These are phyloP conservation scores for Hymenoscyphus fructigenus DNA, from an alignment of 2,329 filamentous ascomycete genomes.

Conservation along the genomic window DNA sequence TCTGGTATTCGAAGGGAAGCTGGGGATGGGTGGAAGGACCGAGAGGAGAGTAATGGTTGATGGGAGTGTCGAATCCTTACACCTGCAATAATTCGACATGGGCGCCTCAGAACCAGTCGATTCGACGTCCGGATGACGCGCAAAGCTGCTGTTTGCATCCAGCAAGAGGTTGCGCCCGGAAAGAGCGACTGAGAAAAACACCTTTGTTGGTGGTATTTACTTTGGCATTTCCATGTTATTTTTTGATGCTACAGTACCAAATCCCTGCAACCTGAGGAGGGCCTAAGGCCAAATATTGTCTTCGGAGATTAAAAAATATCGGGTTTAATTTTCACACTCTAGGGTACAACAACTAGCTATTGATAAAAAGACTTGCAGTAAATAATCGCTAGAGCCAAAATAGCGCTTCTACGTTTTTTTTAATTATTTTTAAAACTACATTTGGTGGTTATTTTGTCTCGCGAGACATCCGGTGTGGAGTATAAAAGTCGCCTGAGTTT, in stretches of 20 bases:
- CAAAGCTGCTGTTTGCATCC: conserved; percentile 37
- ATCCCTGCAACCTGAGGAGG: not conserved
- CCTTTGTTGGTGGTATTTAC: conserved; percentile 2
- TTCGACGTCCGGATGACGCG: conserved; percentile 32
- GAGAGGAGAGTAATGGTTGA: conserved; percentile 14
- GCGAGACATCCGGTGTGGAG: too few species aligned
- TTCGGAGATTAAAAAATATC: too few species aligned
- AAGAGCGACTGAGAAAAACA: conserved; percentile 24
- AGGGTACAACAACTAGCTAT: too few species aligned
- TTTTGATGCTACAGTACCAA: not conserved
- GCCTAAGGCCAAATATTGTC: too few species aligned
- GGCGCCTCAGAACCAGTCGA: conserved; percentile 28
- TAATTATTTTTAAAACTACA: too few species aligned
- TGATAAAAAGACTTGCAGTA: too few species aligned
- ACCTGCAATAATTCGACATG: conserved; percentile 35
- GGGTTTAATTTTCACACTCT: too few species aligned
- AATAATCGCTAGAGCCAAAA: too few species aligned
- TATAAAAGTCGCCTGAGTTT: too few species aligned
- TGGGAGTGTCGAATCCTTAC: conserved; percentile 27
- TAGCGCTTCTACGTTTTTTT: too few species aligned
- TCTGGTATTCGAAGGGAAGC: conserved; percentile 29
- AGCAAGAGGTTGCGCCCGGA: conserved; percentile 29
- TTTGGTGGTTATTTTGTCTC: too few species aligned
- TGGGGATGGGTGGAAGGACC: conserved; percentile 34
- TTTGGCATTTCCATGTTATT: not conserved